Conservation (phyloP, 148 eudicot genomes). For the Cornus florida region DNA sequence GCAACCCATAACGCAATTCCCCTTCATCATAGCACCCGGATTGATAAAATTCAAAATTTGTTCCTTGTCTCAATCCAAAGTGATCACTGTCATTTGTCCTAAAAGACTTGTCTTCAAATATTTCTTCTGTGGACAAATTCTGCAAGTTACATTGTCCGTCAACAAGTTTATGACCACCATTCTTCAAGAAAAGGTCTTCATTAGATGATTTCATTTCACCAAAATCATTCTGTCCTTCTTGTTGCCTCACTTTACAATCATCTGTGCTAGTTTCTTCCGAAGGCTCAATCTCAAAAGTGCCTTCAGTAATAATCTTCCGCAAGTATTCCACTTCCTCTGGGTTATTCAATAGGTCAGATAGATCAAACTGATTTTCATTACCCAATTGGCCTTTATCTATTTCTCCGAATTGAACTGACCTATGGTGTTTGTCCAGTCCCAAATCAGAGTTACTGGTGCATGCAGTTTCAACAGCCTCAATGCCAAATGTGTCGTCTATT, state of each 20-base stretch:
- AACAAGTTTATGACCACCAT: background rate
- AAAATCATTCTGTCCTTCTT: background rate
- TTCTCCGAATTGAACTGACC: background rate
- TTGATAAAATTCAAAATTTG: too few species aligned
- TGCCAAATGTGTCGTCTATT: background rate
- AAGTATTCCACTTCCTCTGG: background rate
- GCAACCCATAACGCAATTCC: background rate
- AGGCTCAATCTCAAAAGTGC: background rate
- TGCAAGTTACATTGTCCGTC: background rate
- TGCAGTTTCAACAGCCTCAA: background rate
- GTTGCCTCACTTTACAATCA: too few species aligned
- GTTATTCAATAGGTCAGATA: background rate
- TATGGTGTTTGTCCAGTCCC: background rate
- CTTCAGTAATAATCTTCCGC: background rate
- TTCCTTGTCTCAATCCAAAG: too few species aligned
- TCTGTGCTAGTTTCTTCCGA: too few species aligned
- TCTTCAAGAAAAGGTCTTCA: background rate
- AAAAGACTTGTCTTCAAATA: background rate
- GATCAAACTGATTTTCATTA: background rate
- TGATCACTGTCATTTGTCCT: background rate
- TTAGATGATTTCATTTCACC: background rate
- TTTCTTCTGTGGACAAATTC: background rate
- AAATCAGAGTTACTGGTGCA: too few species aligned
- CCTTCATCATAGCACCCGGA: background rate
- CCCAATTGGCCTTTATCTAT: background rate